phyloP scores from a whole-genome alignment of 306 rosid species.

The Vigna hirtella region DNA sequence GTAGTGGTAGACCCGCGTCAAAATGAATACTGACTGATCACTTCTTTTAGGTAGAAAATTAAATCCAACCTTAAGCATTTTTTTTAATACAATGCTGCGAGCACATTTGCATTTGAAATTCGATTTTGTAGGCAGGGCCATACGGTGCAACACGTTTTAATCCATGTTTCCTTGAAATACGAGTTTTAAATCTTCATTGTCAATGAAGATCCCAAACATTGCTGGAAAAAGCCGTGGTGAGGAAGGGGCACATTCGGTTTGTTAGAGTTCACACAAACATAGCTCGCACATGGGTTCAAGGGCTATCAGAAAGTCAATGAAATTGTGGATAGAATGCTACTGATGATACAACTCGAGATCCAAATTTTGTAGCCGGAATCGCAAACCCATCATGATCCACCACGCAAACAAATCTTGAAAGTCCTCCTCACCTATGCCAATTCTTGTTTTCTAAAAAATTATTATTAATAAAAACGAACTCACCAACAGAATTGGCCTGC shows the following conservation, averaged over 20 bases:
- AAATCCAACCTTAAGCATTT: not conserved
- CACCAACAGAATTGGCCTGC: constrained; percentile 16
- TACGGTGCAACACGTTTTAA: not conserved
- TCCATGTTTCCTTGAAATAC: constrained; percentile 45
- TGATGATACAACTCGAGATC: no score
- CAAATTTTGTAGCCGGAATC: constrained; percentile 49
- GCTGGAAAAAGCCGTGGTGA: constrained; percentile 80
- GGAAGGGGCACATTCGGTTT: constrained; percentile 11
- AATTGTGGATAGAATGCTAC: no score
- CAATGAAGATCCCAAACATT: constrained; percentile 62
- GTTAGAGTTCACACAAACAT: not conserved
- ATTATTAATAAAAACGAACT: no score
- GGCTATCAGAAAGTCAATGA: no score
- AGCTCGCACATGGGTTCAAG: no score
- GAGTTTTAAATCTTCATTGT: constrained; percentile 64
- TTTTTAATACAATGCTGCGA: not conserved
- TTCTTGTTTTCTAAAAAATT: constrained; percentile 53
- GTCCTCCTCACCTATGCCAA: constrained; percentile 73
- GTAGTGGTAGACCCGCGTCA: not conserved
- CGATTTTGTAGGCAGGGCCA: no score
- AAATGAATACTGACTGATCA: not conserved
- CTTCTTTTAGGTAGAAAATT: not conserved
- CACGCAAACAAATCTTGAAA: constrained; percentile 66
- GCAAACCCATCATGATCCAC: constrained; percentile 73
- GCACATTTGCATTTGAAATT: not conserved